A percentile compares a stretch with the other conserved stretches of the same genome.
Evolutionary conservation across 2,329 filamentous ascomycete genomes (phyloP).

Genomic region (Colletotrichum neosansevieriae): DNA sequence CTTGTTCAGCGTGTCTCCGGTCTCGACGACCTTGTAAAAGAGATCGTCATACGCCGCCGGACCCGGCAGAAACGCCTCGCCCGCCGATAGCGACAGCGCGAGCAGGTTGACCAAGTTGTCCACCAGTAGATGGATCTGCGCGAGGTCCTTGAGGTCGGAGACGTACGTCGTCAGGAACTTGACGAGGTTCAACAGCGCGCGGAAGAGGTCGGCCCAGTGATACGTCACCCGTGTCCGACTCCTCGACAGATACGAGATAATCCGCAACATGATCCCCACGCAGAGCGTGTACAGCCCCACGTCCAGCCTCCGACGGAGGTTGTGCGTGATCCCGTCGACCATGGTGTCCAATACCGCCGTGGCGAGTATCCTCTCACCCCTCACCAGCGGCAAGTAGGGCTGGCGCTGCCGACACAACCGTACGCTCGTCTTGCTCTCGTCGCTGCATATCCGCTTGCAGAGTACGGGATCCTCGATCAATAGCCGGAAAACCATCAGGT

Average conservation of each 20-base stretch:
- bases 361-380: slow-evolving; percentile 78
- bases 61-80: slow-evolving; percentile 91
- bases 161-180: slow-evolving; percentile 92
- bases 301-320: slow-evolving; percentile 86
- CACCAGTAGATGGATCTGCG: slow-evolving; percentile 79
- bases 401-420: slow-evolving; percentile 90
- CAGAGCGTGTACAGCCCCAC: slow-evolving; percentile 85
- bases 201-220: slow-evolving; percentile 97
- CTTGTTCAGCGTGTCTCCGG: slow-evolving; percentile 82
- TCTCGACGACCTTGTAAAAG: slow-evolving; percentile 98
- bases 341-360: slow-evolving; percentile 86
- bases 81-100: slow-evolving; percentile 84
- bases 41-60: slow-evolving; percentile 92
- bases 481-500: slow-evolving; percentile 85
- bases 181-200: slow-evolving; percentile 86
- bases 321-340: slow-evolving; percentile 94
- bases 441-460: slow-evolving; percentile 86
- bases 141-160: slow-evolving; percentile 76
- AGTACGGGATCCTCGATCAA: slow-evolving; percentile 86
- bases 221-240: slow-evolving; percentile 85
- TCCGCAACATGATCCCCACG: slow-evolving; percentile 83
- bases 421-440: slow-evolving; percentile 79
- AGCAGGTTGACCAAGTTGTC: slow-evolving; percentile 85
- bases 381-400: slow-evolving; percentile 83
- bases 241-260: slow-evolving; percentile 86